Evolutionary conservation across 192 early-diverging fungal species (phyloP).

Genomic region (Coemansia reversa): DNA sequence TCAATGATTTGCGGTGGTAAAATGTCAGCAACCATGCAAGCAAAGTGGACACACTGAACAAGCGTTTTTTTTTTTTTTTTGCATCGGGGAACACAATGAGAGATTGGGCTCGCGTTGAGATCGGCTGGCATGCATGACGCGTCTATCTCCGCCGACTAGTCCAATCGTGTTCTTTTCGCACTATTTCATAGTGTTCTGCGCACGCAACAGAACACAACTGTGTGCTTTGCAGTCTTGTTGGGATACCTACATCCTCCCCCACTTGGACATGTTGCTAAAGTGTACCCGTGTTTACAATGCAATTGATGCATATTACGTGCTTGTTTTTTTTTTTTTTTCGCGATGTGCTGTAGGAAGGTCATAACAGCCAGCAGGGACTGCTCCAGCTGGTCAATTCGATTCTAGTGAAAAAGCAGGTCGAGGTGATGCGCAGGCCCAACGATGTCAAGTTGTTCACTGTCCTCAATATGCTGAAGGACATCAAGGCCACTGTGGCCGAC

Average conservation of each 20-base stretch:
- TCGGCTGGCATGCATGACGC: background rate
- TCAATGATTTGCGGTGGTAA: background rate
- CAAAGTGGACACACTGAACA: too few relatives aligned
- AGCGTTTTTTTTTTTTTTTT: too few relatives aligned
- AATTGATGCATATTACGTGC: constrained; percentile 1
- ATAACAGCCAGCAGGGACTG: constrained; percentile 23
- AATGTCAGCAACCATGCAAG: too few relatives aligned
- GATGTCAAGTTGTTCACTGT: constrained; percentile 30
- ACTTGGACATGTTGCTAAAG: background rate
- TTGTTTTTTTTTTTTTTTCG: constrained; percentile 1
- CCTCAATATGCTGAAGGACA: constrained; percentile 29
- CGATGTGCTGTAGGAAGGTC: constrained; percentile 17
- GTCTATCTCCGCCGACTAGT: background rate
- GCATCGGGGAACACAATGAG: too few relatives aligned
- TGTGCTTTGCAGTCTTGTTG: background rate
- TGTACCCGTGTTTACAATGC: background rate
- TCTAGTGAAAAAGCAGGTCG: constrained; percentile 41
- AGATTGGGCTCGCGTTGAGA: too few relatives aligned
- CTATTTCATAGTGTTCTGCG: background rate
- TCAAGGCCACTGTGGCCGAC: constrained; percentile 29
- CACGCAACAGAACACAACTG: background rate
- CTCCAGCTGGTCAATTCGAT: constrained; percentile 36
- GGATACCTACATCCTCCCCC: background rate
- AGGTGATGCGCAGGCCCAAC: constrained; percentile 42
- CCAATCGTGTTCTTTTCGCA: constrained; percentile 9